phyloP scores from a whole-genome alignment of 1,284 basidiomycete genomes.

The Puccinia triticina region DNA sequence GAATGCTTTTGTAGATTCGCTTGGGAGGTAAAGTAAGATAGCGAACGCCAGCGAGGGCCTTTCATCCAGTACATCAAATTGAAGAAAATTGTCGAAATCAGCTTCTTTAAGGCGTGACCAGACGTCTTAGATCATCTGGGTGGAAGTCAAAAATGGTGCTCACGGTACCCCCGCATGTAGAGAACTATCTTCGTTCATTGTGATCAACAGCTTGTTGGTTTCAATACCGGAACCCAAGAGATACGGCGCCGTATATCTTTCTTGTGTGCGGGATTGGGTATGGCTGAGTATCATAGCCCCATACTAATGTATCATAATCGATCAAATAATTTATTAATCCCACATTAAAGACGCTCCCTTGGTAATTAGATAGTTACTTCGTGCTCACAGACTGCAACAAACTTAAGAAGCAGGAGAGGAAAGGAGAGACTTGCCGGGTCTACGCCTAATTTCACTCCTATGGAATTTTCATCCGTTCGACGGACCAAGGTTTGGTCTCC shows the following conservation, averaged over 20 bases:
- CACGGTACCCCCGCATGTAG: slow-evolving; percentile 46
- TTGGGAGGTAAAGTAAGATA: slow-evolving; percentile 48
- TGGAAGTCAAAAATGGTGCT: background rate
- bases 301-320: slow-evolving; percentile 33
- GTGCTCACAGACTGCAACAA: background rate
- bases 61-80: background rate
- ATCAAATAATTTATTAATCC: background rate
- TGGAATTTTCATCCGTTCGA: slow-evolving; percentile 44
- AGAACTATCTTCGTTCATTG: slow-evolving; percentile 46
- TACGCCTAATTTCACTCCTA: slow-evolving; percentile 48
- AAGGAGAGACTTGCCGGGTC: slow-evolving; percentile 45
- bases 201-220: slow-evolving; percentile 51
- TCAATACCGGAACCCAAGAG: slow-evolving; percentile 51
- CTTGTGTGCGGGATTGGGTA: slow-evolving; percentile 47
- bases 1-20: slow-evolving; percentile 33
- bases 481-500: slow-evolving; percentile 43
- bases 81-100: background rate
- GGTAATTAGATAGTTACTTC: background rate
- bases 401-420: background rate
- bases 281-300: slow-evolving; percentile 42
- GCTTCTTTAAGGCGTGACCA: background rate
- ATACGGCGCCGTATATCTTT: slow-evolving; percentile 39
- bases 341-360: background rate
- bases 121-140: background rate
- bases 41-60: slow-evolving; percentile 51